These are phyloP conservation scores for Pugionium dolabratum DNA, from an alignment of 345 rosid genomes.

Conservation along the genomic window DNA sequence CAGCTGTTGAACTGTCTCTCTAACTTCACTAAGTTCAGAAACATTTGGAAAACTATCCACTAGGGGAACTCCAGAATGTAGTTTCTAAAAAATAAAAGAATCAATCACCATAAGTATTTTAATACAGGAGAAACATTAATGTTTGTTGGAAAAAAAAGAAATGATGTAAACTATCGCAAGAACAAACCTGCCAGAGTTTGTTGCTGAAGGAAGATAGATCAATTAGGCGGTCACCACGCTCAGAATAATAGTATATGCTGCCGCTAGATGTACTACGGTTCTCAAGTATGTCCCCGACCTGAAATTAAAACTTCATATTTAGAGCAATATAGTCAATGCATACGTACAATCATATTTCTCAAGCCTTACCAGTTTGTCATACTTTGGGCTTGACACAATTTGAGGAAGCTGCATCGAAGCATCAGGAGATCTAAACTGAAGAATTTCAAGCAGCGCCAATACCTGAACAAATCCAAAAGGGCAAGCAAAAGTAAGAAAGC, in stretches of 20 bases:
- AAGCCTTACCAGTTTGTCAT: slow-evolving; percentile 66
- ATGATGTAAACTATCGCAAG: slow-evolving; percentile 19
- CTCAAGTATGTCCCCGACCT: slow-evolving; percentile 85
- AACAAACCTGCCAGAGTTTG: slow-evolving; percentile 84
- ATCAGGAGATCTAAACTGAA: slow-evolving; percentile 87
- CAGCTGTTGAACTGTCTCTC: slow-evolving; percentile 74
- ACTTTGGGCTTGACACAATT: slow-evolving; percentile 59
- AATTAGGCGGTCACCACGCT: slow-evolving; percentile 92
- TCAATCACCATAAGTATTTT: slow-evolving; percentile 32
- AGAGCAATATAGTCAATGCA: not conserved
- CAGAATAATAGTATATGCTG: slow-evolving; percentile 81
- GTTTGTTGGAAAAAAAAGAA: slow-evolving; percentile 17
- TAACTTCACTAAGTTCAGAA: slow-evolving; percentile 77
- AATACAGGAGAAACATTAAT: slow-evolving; percentile 18
- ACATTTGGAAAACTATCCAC: slow-evolving; percentile 61
- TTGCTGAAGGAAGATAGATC: slow-evolving; percentile 75
- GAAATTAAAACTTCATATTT: slow-evolving; percentile 34
- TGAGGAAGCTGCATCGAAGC: slow-evolving; percentile 69
- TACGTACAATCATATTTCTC: slow-evolving; percentile 9
- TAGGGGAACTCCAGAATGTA: slow-evolving; percentile 63
- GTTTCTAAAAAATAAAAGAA: slow-evolving; percentile 51
- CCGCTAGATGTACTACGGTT: slow-evolving; percentile 69
- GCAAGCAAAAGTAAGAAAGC: slow-evolving; percentile 24
- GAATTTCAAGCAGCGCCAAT: slow-evolving; percentile 77
- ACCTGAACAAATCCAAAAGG: slow-evolving; percentile 52